These are phyloP conservation scores for Raffaelea ambrosiae DNA, from an alignment of 2,329 filamentous ascomycete genomes.

Conservation along the genomic window DNA sequence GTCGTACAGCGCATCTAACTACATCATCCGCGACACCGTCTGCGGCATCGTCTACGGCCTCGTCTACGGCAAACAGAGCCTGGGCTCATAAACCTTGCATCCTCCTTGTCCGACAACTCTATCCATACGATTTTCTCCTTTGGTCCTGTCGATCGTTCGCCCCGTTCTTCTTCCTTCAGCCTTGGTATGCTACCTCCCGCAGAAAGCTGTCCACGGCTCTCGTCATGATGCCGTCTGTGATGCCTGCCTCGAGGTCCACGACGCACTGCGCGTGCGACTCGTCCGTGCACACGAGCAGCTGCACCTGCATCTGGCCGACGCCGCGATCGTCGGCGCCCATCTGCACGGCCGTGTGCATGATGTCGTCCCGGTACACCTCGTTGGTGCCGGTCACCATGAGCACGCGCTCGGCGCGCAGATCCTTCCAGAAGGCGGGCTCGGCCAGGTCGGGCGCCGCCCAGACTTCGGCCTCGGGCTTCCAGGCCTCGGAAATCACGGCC, in stretches of 20 bases:
- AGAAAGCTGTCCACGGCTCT: too few relatives aligned
- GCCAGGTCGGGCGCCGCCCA: slow-evolving; percentile 13
- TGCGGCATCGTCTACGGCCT: too few relatives aligned
- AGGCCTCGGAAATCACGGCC: slow-evolving; percentile 8
- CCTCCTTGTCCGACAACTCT: too few relatives aligned
- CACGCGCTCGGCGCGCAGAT: slow-evolving; percentile 7
- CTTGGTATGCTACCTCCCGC: too few relatives aligned
- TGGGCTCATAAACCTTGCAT: too few relatives aligned
- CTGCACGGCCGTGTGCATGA: slow-evolving; percentile 9
- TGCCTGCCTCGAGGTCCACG: slow-evolving; percentile 9
- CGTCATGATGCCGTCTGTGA: background rate
- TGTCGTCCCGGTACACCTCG: slow-evolving; percentile 12
- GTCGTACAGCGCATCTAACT: too few relatives aligned
- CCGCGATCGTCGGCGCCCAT: slow-evolving; percentile 7
- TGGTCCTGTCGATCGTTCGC: too few relatives aligned
- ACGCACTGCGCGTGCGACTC: slow-evolving; percentile 12
- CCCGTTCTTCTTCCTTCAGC: too few relatives aligned
- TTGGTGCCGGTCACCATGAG: slow-evolving; percentile 10
- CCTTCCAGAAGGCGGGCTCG: slow-evolving; percentile 8
- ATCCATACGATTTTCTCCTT: too few relatives aligned
- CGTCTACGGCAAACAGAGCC: too few relatives aligned
- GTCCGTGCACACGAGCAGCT: slow-evolving; percentile 11
- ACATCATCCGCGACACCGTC: too few relatives aligned
- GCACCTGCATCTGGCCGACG: slow-evolving; percentile 1
- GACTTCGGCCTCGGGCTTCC: slow-evolving; percentile 11